Base-by-base conservation (phyloP, 352 stramenopile species). In the Peronospora tabacina region DNA sequence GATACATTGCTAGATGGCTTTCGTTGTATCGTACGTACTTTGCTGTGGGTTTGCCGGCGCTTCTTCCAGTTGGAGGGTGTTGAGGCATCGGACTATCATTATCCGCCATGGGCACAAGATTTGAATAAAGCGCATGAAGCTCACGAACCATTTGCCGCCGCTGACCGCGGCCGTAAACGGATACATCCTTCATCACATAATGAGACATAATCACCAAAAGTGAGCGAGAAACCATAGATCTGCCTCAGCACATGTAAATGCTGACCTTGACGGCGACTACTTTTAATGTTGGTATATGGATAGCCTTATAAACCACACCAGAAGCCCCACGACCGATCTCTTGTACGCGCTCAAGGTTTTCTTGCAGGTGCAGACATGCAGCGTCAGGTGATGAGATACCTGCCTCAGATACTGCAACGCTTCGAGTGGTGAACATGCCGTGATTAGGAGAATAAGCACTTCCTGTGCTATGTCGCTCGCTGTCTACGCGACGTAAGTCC, bases 221-320 rank as follows among this genome's bases (percentile, higher is more conserved):
- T 55, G 11, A 63, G 41, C 34, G 19, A 50, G 3, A 41, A 56
- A 38, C 38, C 13, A 38, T 6, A 24, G 35, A 9, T 39, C 11
- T 40, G 39, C 24, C 5, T 24, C 8, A 47, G 43, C 44, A 12
- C 13, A 54, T 19, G 11, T 33, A 32, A 24, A 19, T 17, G 48
- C 58, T 22, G 24, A 90, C 79, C 78, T 96, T 95, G 28, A 95
- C 72, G 12, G 87, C 87, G 3, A 96, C 85, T 1, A 96, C 72
- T 70, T 92, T 95, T 11, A 96, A 54, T 3, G 79, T 91, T 8
- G 87, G 87, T 13, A 96, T 84, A 52, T 97, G 85, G n/a, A 97
- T 84, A 5, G 83, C 82, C 44, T 95, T 90, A 51, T 91, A 88
- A 7, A 97, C 88, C 4, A 90, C 70, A 11, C 87, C 88, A 26